Conservation (phyloP, 352 stramenopile species). For the Globisporangium barbulae region DNA sequence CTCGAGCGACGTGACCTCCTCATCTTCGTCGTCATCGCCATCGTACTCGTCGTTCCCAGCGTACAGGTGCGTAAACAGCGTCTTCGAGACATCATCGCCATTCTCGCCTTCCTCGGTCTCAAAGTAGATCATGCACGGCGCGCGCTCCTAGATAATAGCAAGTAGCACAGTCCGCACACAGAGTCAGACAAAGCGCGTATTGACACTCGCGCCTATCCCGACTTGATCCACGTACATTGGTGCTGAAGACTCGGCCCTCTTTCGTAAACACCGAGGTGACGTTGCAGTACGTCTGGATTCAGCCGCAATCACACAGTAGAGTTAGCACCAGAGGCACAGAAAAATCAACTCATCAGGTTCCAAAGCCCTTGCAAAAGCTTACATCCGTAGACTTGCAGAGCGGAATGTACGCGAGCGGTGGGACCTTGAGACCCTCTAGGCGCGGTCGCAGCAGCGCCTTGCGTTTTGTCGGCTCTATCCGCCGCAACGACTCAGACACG, state of each 20-base stretch:
- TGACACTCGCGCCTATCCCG: not conserved
- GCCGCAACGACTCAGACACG: conserved; percentile 65
- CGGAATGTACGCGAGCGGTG: conserved; percentile 63
- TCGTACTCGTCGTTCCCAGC: conserved; percentile 26
- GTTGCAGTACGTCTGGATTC: conserved; percentile 49
- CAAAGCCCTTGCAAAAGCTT: not conserved
- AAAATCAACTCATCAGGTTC: not conserved
- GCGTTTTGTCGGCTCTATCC: conserved; percentile 60
- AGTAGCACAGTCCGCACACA: not conserved
- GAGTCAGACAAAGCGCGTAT: not conserved
- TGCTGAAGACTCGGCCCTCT: conserved; percentile 80
- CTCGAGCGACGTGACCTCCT: conserved; percentile 12
- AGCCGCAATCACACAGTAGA: not conserved
- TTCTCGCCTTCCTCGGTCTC: conserved; percentile 47
- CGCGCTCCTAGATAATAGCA: conserved; percentile 44
- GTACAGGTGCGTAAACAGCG: conserved; percentile 63
- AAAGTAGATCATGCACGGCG: conserved; percentile 74
- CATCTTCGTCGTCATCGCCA: conserved; percentile 9
- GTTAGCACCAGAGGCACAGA: not conserved
- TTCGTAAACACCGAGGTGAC: conserved; percentile 50
- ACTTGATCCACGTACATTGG: conserved; percentile 35
- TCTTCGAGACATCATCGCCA: conserved; percentile 54
- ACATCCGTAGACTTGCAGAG: conserved; percentile 83
- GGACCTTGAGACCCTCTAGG: conserved; percentile 52
- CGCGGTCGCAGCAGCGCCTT: conserved; percentile 49